Percentiles rank a stretch among this genome's conserved stretches.
These are phyloP conservation scores for Fusarium lyarnte DNA, from an alignment of 2,329 filamentous ascomycete species.

Conservation along the genomic window DNA sequence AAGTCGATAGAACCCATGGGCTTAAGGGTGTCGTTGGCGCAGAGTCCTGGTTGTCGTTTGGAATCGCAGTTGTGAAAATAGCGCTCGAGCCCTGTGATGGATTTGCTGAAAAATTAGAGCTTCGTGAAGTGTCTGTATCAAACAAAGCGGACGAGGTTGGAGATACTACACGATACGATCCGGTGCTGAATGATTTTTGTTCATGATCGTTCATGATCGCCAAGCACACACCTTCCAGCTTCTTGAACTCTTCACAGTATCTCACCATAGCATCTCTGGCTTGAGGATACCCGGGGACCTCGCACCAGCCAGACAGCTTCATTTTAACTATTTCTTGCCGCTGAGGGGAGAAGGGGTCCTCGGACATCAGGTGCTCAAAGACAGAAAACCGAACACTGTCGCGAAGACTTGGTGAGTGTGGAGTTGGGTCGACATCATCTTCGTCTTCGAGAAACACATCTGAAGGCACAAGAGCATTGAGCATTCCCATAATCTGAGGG, in stretches of 20 bases:
- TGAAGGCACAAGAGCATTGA: slow-evolving; percentile 51
- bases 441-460: slow-evolving; percentile 31
- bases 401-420: slow-evolving; percentile 46
- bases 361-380: slow-evolving; percentile 48
- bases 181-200: not conserved
- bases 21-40: not conserved
- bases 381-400: slow-evolving; percentile 50
- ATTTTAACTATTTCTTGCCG: slow-evolving; percentile 41
- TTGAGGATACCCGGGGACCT: slow-evolving; percentile 44
- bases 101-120: not conserved
- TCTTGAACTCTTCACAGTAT: slow-evolving; percentile 49
- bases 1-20: slow-evolving; percentile 17
- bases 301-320: slow-evolving; percentile 48
- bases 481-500: slow-evolving; percentile 45
- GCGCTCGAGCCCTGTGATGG: slow-evolving; percentile 6
- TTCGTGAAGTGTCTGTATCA: slow-evolving; percentile 12
- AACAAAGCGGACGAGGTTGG: slow-evolving; percentile 18
- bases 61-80: slow-evolving; percentile 9
- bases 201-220: slow-evolving; percentile 36
- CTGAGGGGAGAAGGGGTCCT: slow-evolving; percentile 28
- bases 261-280: slow-evolving; percentile 43
- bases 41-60: slow-evolving; percentile 1
- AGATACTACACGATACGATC: not conserved
- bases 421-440: slow-evolving; percentile 41
- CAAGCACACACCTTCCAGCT: slow-evolving; percentile 47